Base-by-base conservation (phyloP, 345 rosid genomes). In the Ailanthus altissimus region DNA sequence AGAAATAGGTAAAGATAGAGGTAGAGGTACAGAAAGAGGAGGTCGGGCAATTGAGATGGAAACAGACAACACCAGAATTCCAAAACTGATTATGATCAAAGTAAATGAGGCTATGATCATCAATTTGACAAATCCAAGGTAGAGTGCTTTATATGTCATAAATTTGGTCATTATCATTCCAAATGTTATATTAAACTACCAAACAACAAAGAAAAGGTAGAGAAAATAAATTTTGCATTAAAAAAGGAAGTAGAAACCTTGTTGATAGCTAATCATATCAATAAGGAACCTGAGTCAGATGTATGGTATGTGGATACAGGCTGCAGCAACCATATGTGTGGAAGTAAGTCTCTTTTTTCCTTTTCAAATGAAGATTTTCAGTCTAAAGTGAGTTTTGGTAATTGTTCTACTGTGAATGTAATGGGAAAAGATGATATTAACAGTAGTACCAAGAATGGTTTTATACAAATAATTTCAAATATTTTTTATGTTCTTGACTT, bases 91-190 rank as follows among this genome's bases (percentile, higher is more conserved):
- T 10, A 69, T 47, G 73, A 47, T 73, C 21, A 57, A 16, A 67
- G 75, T 32, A 50, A 26, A 40, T 58, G 72, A 47, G 21, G 78
- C 1, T 46, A 46, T 4, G 15, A 28, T 51, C 51, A 47, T 46
- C 20, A 21, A 32, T 26, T 54, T 56, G 47, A 68, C 21, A 56
- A 68, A 42, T 54, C 58, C 46, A 65, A 54, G 6, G 50, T 63
- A 46, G 69, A 77, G 25, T 68, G 56, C 23, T 77, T 38, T 45
- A 77, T 36, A 28, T 77, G 79, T 59, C 79, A 68, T 45, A 77
- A 77, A 18, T 58, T 63, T 32, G 49, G 45, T 6, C 63, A 20
- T 42, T 72, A 61, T 53, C 28, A 62, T 0, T 72, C 40, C 2
- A 18, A 71, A 23, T 64, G 65, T 62, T 38, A 40, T 3, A 32